Evolutionary conservation across 2,329 filamentous ascomycete genomes (phyloP).

Genomic region (Rachicladosporium sp.): DNA sequence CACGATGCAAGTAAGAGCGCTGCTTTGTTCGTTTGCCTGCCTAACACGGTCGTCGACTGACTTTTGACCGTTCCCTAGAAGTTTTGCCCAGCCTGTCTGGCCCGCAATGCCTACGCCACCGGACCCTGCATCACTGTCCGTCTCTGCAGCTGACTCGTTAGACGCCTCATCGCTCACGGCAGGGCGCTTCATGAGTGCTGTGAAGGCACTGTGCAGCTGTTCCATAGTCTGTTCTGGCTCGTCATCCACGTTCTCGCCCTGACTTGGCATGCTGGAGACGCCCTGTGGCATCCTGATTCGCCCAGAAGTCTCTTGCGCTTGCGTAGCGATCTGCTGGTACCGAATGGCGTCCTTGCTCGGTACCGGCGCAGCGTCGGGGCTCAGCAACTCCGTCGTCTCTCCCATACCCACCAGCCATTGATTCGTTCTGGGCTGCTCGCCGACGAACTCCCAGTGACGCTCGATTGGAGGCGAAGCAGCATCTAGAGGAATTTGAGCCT

Average conservation of each 20-base stretch:
- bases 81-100: too few species aligned
- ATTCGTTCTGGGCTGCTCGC: constrained; percentile 7
- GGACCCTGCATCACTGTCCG: too few species aligned
- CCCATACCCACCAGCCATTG: constrained; percentile 17
- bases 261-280: constrained; percentile 1
- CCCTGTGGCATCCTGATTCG: constrained; percentile 11
- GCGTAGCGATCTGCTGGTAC: constrained; percentile 4
- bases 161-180: background rate
- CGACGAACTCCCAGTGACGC: constrained; percentile 5
- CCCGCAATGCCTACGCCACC: too few species aligned
- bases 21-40: too few species aligned
- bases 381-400: constrained; percentile 7
- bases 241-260: constrained; percentile 4
- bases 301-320: constrained; percentile 6
- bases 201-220: background rate
- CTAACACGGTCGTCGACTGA: too few species aligned
- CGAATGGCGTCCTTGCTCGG: constrained; percentile 13
- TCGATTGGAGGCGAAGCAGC: too few species aligned
- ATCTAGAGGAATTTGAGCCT: too few species aligned
- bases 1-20: too few species aligned
- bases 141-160: too few species aligned
- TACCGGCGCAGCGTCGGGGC: constrained; percentile 8
- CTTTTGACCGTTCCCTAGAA: too few species aligned
- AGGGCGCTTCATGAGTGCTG: background rate
- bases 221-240: background rate